These are phyloP conservation scores for Russula sp. DNA, from an alignment of 768 basidiomycete genomes.

Conservation along the genomic window DNA sequence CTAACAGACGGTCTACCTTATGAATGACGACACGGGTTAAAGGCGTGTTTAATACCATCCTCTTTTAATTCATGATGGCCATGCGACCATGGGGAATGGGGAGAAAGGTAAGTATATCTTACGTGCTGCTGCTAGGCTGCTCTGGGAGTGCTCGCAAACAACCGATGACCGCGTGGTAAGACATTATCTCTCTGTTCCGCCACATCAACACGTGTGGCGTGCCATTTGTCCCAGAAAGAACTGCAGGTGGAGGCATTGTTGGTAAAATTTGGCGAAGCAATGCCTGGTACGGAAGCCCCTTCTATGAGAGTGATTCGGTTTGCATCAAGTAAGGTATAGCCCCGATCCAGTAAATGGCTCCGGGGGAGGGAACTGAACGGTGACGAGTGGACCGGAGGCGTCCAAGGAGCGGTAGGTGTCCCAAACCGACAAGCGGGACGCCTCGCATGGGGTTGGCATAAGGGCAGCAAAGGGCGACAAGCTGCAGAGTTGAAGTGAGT, in stretches of 20 bases:
- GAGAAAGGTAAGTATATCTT: conserved; percentile 1
- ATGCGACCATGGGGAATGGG: neutral
- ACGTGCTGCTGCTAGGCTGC: conserved; percentile 1
- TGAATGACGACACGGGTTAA: conserved; percentile 4
- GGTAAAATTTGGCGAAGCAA: conserved; percentile 15
- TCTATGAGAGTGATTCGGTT: neutral
- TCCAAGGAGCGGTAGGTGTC: neutral
- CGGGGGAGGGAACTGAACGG: neutral
- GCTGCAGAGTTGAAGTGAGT: neutral
- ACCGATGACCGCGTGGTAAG: conserved; percentile 9
- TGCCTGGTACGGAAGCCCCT: neutral
- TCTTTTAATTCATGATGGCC: neutral
- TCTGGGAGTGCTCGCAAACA: neutral
- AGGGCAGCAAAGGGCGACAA: neutral
- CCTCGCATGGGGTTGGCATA: neutral
- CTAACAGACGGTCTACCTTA: neutral
- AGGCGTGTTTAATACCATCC: conserved; percentile 1
- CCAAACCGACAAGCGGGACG: neutral
- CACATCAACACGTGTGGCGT: conserved; percentile 14
- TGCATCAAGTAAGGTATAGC: neutral
- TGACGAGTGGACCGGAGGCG: neutral
- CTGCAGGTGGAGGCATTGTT: conserved; percentile 12
- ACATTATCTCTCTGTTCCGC: conserved; percentile 5
- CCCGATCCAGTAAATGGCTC: neutral
- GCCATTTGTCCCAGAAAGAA: conserved; percentile 11